Base-by-base conservation (phyloP, 768 basidiomycete species). In the Hericium erinaceus region DNA sequence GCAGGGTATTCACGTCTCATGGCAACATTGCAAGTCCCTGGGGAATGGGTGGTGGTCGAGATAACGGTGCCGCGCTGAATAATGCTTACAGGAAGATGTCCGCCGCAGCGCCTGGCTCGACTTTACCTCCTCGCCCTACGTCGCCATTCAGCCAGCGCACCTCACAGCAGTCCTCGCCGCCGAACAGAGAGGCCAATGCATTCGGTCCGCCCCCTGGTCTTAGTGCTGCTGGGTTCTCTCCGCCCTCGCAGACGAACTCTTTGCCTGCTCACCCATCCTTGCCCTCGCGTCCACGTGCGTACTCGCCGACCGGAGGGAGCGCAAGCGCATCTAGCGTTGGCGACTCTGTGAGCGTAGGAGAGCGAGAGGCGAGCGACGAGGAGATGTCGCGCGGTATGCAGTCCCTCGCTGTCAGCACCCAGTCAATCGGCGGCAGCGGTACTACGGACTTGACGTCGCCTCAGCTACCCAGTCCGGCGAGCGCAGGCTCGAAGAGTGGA, bases 381-480 rank as follows among this genome's bases (percentile, higher is more conserved):
- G 73, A 73, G 5, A 61, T 74, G n/a, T 60, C 67, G 4, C 65
- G 66, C 40, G 63, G 67, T 16, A 63, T 72, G 28, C 66, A 66
- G 48, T 79, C 72, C 16, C 70, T 83, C 2, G 78, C 78, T 13
- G 77, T 86, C 52, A 81, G 75, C 58, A 84, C 80, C 22, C 41
- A 55, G 16, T 50, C 57, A 22, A 39, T 52, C 16, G 39, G 44
- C 33, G 48, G 39, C 11, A 22, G 24, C 15, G 54, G 52, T 0
- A 75, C 75, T 56, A 67, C n/a, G 33, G 82, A 77, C 6, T 78
- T 79, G 39, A 80, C 77, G 0, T 90, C 89, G 15, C 89, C 89
- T 3, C 86, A 89, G 65, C 67, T 90, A 28, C 87, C 89, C 13
- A 89, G 87, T 4, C 89, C 89, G 48, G 81, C 81, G 51, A 87